Conservation (phyloP, 1,139 yeast species). For the Debaryomyces nepalensis region DNA sequence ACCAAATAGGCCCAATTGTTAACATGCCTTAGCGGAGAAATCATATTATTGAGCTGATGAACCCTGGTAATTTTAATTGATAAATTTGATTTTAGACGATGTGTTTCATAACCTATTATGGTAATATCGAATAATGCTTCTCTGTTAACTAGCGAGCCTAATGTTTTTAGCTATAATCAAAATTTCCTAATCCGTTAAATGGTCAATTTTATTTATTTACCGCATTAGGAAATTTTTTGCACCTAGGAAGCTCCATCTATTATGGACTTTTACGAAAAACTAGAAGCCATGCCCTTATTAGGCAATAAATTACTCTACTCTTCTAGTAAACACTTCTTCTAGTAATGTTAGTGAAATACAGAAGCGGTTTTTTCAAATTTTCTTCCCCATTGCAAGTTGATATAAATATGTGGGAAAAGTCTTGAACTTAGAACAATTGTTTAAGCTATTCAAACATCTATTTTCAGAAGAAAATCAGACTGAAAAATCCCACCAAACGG, state of each 20-base stretch:
- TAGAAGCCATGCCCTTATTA: constrained; percentile 4
- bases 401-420: constrained; percentile 6
- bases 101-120: too few species aligned
- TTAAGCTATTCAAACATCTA: constrained; percentile 1
- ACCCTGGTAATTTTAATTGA: too few species aligned
- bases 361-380: neutral
- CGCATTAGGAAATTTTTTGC: constrained; percentile 9
- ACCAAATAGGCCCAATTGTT: too few species aligned
- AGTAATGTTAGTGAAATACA: constrained; percentile 1
- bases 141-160: neutral
- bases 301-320: constrained; percentile 6
- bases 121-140: too few species aligned
- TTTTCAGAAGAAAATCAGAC: constrained; percentile 5
- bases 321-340: constrained; percentile 4
- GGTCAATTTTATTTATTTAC: constrained; percentile 8
- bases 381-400: neutral
- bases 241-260: neutral
- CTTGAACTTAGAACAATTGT: neutral
- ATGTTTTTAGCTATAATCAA: neutral
- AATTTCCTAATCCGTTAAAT: constrained; percentile 11
- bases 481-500: neutral
- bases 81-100: too few species aligned
- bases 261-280: neutral
- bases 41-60: too few species aligned
- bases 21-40: too few species aligned